Percentiles rank a stretch among this genome's conserved stretches.
Conservation (phyloP, 371 early-diverging fungal species). For the Blastocladiella emersonii region DNA sequence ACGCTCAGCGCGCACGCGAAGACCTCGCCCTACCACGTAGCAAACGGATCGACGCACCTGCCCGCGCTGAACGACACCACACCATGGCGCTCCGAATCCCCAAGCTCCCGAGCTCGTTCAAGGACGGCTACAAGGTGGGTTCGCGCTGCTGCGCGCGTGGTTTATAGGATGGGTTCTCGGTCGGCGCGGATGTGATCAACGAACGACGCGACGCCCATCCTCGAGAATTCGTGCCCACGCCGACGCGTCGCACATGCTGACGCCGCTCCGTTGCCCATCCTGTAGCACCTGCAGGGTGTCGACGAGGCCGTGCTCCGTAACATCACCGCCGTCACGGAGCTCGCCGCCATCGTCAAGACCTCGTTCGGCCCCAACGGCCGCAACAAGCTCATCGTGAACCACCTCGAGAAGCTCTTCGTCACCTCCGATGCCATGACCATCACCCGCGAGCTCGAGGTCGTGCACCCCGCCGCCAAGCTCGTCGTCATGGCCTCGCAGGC, state of each 20-base stretch:
- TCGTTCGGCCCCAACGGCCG: conserved; percentile 97
- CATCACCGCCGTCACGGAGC: conserved; percentile 83
- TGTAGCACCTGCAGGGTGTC: conserved; percentile 80
- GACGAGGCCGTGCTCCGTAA: conserved; percentile 93
- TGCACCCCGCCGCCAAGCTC: conserved; percentile 97
- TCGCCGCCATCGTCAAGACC: conserved; percentile 80
- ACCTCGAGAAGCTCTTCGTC: conserved; percentile 93
- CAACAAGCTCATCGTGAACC: conserved; percentile 99
- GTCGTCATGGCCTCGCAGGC: conserved; percentile 94
- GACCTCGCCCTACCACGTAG: no score
- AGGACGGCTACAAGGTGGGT: conserved; percentile 88
- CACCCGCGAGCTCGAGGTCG: conserved; percentile 91
- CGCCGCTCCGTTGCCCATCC: background rate
- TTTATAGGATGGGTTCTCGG: background rate
- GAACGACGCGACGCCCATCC: conserved; percentile 2
- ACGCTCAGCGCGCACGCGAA: no score
- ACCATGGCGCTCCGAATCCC: conserved; percentile 88
- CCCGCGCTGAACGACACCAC: no score
- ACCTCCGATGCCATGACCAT: conserved; percentile 99
- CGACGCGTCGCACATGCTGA: background rate
- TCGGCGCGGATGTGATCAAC: background rate
- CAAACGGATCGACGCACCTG: no score
- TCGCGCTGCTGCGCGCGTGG: background rate
- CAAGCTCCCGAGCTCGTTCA: conserved; percentile 73
- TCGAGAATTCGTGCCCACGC: background rate